Conservation (phyloP, 345 rosid species). For the Linum lewisii region DNA sequence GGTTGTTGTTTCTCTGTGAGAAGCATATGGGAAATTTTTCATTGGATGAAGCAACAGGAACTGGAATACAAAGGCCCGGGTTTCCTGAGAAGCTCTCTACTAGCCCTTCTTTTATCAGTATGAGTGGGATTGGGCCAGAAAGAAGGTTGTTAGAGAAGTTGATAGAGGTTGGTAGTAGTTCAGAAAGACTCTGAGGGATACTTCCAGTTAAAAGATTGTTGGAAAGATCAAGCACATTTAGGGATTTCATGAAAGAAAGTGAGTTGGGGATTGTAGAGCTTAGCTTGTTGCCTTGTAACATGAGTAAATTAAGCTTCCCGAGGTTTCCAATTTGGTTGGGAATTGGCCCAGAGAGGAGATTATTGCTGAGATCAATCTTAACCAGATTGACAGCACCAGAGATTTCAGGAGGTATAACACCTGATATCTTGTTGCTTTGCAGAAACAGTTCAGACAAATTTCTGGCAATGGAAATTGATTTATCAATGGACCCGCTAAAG, state of each 20-base stretch:
- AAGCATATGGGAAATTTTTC: constrained; percentile 51
- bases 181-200: constrained; percentile 57
- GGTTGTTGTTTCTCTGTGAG: constrained; percentile 22
- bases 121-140: constrained; percentile 73
- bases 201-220: constrained; percentile 57
- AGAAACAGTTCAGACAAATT: constrained; percentile 80
- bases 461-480: constrained; percentile 40
- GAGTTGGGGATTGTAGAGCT: constrained; percentile 58
- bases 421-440: constrained; percentile 63
- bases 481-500: constrained; percentile 56
- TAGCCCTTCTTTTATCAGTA: constrained; percentile 59
- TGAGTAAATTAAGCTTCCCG: constrained; percentile 56
- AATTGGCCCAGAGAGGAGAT: constrained; percentile 60
- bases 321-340: constrained; percentile 69
- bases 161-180: constrained; percentile 61
- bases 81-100: constrained; percentile 77
- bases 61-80: constrained; percentile 69
- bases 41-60: constrained; percentile 32
- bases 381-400: constrained; percentile 60
- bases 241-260: constrained; percentile 55
- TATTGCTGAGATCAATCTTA: constrained; percentile 82
- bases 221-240: constrained; percentile 84
- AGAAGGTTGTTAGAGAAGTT: constrained; percentile 71
- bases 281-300: constrained; percentile 58
- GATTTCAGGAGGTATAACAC: constrained; percentile 57